These are phyloP conservation scores for Crithidia expoeki DNA, from an alignment of 208 protist species.

Conservation along the genomic window DNA sequence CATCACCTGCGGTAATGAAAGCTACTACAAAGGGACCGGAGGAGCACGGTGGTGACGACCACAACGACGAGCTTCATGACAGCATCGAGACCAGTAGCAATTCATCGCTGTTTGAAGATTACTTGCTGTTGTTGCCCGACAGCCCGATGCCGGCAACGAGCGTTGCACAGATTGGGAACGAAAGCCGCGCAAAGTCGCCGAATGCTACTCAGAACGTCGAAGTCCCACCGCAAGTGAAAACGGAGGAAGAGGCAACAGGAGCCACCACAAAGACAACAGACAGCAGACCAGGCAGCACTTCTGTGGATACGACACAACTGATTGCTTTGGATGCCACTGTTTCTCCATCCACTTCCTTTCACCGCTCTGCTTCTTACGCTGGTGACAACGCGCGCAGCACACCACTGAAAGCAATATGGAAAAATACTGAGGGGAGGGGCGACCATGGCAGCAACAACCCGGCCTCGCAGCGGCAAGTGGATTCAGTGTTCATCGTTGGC, in stretches of 20 bases:
- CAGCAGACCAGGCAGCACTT: too few species aligned
- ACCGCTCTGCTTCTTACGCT: background rate
- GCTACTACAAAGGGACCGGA: background rate
- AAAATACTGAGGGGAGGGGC: background rate
- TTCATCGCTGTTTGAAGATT: conserved; percentile 14
- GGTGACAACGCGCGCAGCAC: background rate
- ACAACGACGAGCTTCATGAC: background rate
- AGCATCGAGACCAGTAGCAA: conserved; percentile 11
- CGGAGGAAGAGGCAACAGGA: too few species aligned
- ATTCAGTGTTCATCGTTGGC: conserved; percentile 10
- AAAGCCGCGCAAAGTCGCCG: too few species aligned
- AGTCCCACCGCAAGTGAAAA: background rate
- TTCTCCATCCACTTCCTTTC: background rate
- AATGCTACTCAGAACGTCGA: background rate
- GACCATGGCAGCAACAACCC: background rate
- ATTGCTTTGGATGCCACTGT: background rate
- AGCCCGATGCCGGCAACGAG: background rate
- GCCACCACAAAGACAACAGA: background rate
- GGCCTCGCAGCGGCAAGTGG: background rate
- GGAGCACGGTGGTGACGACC: background rate
- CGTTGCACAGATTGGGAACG: background rate
- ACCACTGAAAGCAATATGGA: too few species aligned
- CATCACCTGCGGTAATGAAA: too few species aligned
- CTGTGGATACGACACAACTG: too few species aligned
- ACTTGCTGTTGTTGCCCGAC: conserved; percentile 4